Conservation (phyloP, 2,329 filamentous ascomycete species). For the Aaosphaeria pasadenensis region DNA sequence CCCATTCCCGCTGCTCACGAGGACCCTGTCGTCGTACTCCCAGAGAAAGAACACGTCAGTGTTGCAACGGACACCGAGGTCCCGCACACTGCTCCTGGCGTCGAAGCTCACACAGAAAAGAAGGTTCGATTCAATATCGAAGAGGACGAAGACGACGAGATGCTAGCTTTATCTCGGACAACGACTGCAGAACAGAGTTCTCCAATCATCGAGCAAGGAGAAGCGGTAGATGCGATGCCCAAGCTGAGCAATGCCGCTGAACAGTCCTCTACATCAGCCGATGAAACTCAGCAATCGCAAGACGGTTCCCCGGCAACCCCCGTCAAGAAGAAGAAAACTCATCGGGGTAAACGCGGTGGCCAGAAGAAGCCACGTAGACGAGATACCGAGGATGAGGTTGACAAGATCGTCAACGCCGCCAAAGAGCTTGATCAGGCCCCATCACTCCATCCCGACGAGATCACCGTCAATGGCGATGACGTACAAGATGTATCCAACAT, state of each 20-base stretch:
- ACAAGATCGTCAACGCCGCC: slow-evolving; percentile 39
- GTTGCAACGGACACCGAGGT: background rate
- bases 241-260: background rate
- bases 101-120: slow-evolving; percentile 19
- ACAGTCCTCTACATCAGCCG: background rate
- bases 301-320: slow-evolving; percentile 13
- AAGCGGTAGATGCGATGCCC: background rate
- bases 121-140: slow-evolving; percentile 33
- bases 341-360: slow-evolving; percentile 48
- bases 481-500: slow-evolving; percentile 47
- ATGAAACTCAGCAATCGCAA: background rate
- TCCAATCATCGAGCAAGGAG: slow-evolving; percentile 6
- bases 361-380: slow-evolving; percentile 44
- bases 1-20: background rate
- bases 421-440: slow-evolving; percentile 33
- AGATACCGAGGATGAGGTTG: slow-evolving; percentile 34
- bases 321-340: slow-evolving; percentile 49
- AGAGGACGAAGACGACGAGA: slow-evolving; percentile 27
- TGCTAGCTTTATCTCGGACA: slow-evolving; percentile 30
- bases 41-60: background rate
- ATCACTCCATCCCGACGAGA: slow-evolving; percentile 37
- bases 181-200: slow-evolving; percentile 30
- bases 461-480: slow-evolving; percentile 41
- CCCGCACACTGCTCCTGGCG: slow-evolving; percentile 1
- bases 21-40: background rate